Evolutionary conservation across 495 filamentous ascomycete genomes (phyloP), one percentile per base, ranked within the genome.

Genomic region (Penicillium ochrochloron): DNA sequence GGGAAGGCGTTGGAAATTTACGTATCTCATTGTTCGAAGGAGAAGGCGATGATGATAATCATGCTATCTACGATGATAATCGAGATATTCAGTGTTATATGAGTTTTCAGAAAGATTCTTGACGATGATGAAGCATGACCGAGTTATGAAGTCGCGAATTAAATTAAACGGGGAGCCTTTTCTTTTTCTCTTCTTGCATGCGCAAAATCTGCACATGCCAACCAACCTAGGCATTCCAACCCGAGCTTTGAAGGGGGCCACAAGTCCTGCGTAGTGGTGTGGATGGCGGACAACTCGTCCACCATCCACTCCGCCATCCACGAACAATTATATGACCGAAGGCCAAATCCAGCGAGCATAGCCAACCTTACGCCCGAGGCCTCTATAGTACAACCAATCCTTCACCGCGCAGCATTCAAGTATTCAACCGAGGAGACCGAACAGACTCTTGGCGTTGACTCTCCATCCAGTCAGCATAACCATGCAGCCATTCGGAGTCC

Each of bases 151-250:
- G 14, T 5, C 8, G 14, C 1, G 12, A 12, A 29, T 37, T 11
- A 11, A 56, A 1, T 35, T 34, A 14, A 56, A 14, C 33, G 2
- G 17, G 5, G n/a, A 23, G 31, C n/a, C 53, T 37, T 37, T 56
- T 37, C 9, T 37, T 33, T 5, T 53, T 3, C 33, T 11, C 52
- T 21, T 34, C 3, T 21, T 34, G 34, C 57, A 60, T 56, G 12
- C 50, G 66, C 46, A 68, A 50, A 68, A 61, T 62, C 65, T 61
- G 65, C 65, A 62, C 65, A 65, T 65, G 59, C 59, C 66, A 52
- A 25, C 48, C 44, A 61, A 41, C 53, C 66, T 65, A 59, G 63
- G 59, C 56, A 62, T 62, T 59, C 31, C 37, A 23, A 39, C 17
- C 59, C 48, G 35, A 65, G 60, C 64, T 27, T 55, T 34, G 5